Conservation (phyloP, 2,329 filamentous ascomycete genomes). For the Knufia fluminis region DNA sequence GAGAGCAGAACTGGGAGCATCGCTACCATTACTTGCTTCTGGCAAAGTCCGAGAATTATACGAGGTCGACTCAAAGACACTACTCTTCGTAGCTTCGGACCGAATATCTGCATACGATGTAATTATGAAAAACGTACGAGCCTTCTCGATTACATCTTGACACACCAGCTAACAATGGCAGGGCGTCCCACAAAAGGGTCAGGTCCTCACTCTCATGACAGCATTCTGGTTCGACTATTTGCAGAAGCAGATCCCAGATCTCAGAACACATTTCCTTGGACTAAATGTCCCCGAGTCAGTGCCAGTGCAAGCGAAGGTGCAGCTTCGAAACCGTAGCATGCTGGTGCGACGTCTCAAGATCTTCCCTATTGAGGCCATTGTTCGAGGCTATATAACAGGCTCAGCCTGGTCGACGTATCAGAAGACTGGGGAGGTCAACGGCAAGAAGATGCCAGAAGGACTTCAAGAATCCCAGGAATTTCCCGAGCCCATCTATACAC, state of each 20-base stretch:
- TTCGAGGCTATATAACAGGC: conserved; percentile 84
- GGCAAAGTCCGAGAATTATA: conserved; percentile 80
- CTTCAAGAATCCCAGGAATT: conserved; percentile 63
- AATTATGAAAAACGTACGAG: conserved; percentile 63
- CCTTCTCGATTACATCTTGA: conserved; percentile 14
- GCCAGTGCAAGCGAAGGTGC: conserved; percentile 10
- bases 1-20: conserved; percentile 33
- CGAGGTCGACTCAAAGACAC: conserved; percentile 56
- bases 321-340: conserved; percentile 57
- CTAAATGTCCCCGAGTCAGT: conserved; percentile 48
- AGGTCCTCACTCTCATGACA: conserved; percentile 58
- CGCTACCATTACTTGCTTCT: conserved; percentile 45
- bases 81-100: conserved; percentile 79
- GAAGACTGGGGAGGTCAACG: conserved; percentile 67
- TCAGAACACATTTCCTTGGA: conserved; percentile 56
- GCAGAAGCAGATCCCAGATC: conserved; percentile 43
- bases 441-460: conserved; percentile 58
- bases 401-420: conserved; percentile 74
- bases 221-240: conserved; percentile 60
- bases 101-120: conserved; percentile 95
- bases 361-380: conserved; percentile 72
- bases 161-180: conserved; percentile 29
- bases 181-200: conserved; percentile 60
- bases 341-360: conserved; percentile 63
- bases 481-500: conserved; percentile 63